Evolutionary conservation across 805 yeast genomes (phyloP).

Genomic region (Saturnispora mendoncae): DNA sequence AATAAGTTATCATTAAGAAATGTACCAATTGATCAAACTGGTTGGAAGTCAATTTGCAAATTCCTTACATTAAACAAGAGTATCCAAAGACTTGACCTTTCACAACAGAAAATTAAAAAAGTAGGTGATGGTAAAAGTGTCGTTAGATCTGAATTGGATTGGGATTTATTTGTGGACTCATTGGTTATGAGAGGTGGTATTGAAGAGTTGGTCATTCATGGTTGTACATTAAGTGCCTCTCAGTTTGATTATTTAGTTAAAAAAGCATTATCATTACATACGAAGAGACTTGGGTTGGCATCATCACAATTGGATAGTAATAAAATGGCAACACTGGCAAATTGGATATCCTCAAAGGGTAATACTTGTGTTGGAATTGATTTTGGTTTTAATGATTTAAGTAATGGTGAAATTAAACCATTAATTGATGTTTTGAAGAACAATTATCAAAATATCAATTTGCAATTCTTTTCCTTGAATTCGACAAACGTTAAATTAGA

Average conservation of each 20-base stretch:
- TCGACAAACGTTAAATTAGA: constrained; percentile 36
- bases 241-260: constrained; percentile 35
- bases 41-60: constrained; percentile 45
- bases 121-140: constrained; percentile 29
- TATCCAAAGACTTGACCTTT: constrained; percentile 44
- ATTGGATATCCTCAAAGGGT: constrained; percentile 38
- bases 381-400: constrained; percentile 45
- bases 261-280: constrained; percentile 33
- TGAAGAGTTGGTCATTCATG: constrained; percentile 50
- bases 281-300: constrained; percentile 47
- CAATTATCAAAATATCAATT: constrained; percentile 22
- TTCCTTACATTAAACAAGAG: constrained; percentile 36
- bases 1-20: constrained; percentile 48
- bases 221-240: constrained; percentile 39
- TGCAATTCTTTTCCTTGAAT: constrained; percentile 45
- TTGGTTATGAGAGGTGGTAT: constrained; percentile 41
- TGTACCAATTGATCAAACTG: constrained; percentile 43
- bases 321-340: constrained; percentile 35
- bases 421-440: constrained; percentile 34
- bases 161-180: constrained; percentile 40
- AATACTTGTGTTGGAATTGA: constrained; percentile 48
- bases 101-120: constrained; percentile 44
- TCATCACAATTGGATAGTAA: constrained; percentile 37
- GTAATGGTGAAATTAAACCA: constrained; percentile 38
- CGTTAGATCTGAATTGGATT: constrained; percentile 41